Conservation (phyloP, 345 rosid genomes). For the Citrus medica region DNA sequence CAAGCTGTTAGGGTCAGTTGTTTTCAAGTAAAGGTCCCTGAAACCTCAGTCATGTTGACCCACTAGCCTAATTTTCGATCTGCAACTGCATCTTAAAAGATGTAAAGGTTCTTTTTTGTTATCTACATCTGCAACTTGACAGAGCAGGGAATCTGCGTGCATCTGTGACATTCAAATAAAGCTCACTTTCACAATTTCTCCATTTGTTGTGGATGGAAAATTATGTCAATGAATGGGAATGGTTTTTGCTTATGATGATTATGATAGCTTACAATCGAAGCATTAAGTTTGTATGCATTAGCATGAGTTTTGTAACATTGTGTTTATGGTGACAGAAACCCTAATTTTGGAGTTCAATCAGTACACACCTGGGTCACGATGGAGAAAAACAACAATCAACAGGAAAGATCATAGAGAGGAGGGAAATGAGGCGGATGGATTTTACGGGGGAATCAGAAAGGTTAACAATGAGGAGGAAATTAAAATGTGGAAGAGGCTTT, state of each 20-base stretch:
- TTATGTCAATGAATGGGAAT: not conserved
- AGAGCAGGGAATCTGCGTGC: not conserved
- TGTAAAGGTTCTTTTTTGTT: constrained; percentile 1
- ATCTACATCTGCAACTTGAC: constrained; percentile 19
- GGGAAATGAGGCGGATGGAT: constrained; percentile 84
- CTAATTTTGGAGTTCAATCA: constrained; percentile 68
- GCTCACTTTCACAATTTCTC: not conserved
- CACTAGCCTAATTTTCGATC: constrained; percentile 15
- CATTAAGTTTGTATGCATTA: not conserved
- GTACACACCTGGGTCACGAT: constrained; percentile 64
- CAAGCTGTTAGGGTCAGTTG: constrained; percentile 17
- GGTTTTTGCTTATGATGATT: not conserved
- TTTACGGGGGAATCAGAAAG: constrained; percentile 86
- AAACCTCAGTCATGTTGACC: not conserved
- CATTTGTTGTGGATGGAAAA: not conserved
- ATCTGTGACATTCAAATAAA: not conserved
- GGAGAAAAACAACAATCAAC: constrained; percentile 58
- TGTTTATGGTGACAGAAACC: constrained; percentile 42
- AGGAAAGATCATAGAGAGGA: constrained; percentile 72
- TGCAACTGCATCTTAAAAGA: not conserved
- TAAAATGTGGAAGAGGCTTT: constrained; percentile 60
- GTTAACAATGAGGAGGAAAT: constrained; percentile 54
- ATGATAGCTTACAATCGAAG: not conserved
- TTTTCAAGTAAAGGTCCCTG: constrained; percentile 9
- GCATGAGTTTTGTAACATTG: constrained; percentile 12